Evolutionary conservation across 768 basidiomycete species (phyloP).

Genomic region (Suillus spraguei): DNA sequence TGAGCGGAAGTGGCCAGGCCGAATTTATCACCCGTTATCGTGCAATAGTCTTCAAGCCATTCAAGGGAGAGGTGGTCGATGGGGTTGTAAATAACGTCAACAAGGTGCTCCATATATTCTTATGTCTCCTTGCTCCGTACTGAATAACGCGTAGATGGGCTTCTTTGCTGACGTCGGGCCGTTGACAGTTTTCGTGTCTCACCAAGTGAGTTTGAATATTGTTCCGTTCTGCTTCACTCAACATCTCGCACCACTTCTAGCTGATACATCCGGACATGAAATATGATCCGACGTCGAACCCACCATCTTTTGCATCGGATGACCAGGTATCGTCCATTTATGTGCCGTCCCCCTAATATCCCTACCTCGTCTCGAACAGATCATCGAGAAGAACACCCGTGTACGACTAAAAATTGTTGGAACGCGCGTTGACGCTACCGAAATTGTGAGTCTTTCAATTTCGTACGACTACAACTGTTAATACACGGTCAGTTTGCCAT

Average conservation of each 20-base stretch:
- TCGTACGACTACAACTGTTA: constrained; percentile 4
- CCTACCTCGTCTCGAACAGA: constrained; percentile 41
- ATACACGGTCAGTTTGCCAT: constrained; percentile 77
- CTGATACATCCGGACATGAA: constrained; percentile 93
- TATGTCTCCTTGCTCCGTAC: background rate
- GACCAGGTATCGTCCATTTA: constrained; percentile 61
- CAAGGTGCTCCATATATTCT: constrained; percentile 60
- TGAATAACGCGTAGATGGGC: constrained; percentile 72
- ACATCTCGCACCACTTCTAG: constrained; percentile 41
- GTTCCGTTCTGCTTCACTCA: constrained; percentile 7
- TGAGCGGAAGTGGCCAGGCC: constrained; percentile 91
- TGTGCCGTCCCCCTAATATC: constrained; percentile 1
- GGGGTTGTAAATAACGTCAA: constrained; percentile 94
- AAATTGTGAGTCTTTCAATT: constrained; percentile 69
- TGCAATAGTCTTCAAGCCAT: constrained; percentile 99
- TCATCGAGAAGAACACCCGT: constrained; percentile 91
- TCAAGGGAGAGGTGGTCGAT: constrained; percentile 98
- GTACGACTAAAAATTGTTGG: constrained; percentile 98
- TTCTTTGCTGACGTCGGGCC: constrained; percentile 98
- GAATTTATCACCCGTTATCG: constrained; percentile 94
- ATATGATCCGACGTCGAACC: constrained; percentile 95
- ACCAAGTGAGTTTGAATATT: constrained; percentile 64
- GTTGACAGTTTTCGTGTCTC: constrained; percentile 91
- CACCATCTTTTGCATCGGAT: constrained; percentile 93
- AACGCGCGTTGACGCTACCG: constrained; percentile 95